A percentile compares a stretch with the other conserved stretches of the same genome.
phyloP scores from a whole-genome alignment of 768 basidiomycete species.

The Tulasnella sp. region DNA sequence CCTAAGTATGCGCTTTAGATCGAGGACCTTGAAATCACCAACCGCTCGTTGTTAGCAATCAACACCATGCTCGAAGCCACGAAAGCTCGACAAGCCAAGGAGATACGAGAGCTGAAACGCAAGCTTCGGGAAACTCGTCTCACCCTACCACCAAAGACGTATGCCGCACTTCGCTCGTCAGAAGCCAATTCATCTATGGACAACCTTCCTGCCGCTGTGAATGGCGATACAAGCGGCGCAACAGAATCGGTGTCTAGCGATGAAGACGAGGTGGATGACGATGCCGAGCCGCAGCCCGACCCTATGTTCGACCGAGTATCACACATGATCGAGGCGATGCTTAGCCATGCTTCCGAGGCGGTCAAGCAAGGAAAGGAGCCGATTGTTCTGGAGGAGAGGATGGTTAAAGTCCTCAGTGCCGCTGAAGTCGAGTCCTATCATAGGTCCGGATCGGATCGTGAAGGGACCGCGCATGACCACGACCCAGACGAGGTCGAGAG shows the following conservation, averaged over 20 bases:
- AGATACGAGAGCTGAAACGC: slow-evolving; percentile 74
- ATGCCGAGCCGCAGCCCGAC: slow-evolving; percentile 19
- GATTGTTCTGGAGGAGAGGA: slow-evolving; percentile 27
- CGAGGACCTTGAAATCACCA: slow-evolving; percentile 84
- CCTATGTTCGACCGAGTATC: slow-evolving; percentile 18
- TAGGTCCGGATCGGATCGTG: background rate
- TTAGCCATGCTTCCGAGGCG: slow-evolving; percentile 11
- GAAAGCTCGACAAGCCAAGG: slow-evolving; percentile 68
- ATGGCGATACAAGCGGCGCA: slow-evolving; percentile 26
- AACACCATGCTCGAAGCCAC: slow-evolving; percentile 71
- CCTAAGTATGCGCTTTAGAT: slow-evolving; percentile 41
- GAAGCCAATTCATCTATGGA: slow-evolving; percentile 40
- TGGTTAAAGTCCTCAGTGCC: slow-evolving; percentile 52
- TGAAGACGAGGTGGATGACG: slow-evolving; percentile 16
- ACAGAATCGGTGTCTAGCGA: background rate
- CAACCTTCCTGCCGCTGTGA: slow-evolving; percentile 21
- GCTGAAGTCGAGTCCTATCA: slow-evolving; percentile 41
- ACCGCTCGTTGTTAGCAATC: slow-evolving; percentile 71
- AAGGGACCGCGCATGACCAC: background rate
- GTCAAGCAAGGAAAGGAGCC: slow-evolving; percentile 28
- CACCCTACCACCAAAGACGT: slow-evolving; percentile 52
- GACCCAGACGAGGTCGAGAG: background rate
- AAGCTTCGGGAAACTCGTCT: slow-evolving; percentile 74
- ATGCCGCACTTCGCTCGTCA: slow-evolving; percentile 25
- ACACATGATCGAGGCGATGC: slow-evolving; percentile 16